Evolutionary conservation across 495 filamentous ascomycete genomes (phyloP), one percentile per base, ranked within the genome.

Genomic region (Aspergillus coremiiformis): DNA sequence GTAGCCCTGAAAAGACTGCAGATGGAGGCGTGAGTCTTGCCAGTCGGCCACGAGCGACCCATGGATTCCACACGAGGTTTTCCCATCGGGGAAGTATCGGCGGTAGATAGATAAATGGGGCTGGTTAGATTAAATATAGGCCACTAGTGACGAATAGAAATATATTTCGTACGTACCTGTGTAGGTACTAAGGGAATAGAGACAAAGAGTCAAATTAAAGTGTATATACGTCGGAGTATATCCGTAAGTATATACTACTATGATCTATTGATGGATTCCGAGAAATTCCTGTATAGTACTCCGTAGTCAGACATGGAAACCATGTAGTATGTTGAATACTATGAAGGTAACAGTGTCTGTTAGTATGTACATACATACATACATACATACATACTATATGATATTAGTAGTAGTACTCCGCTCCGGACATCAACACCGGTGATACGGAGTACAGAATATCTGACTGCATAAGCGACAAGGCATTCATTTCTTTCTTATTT

Each of bases 81-180:
- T 39, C 50, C 50, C 44, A 50, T 44, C 52, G 46, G 53, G 50
- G 26, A 60, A 47, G 54, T 52, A 61, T 55, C 48, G 45, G 33
- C 54, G 45, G 54, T 52, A 52, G 51, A 14, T 44, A 49, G 27
- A 14, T 44, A 49, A 27, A 43, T 35, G 44, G 39, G 27, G 30
- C 35, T 23, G 21, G 26, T 39, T 49, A 39, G 9, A 49, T 49
- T 37, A 39, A 49, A 39, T 20, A 49, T 49, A 39, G 47, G 22
- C 47, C 39, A 37, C 33, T 49, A 49, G 22, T 24, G n/a, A 39
- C 15, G 32, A n/a, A 47, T 47, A 47, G 45, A 47, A 22, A 19
- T 22, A 21, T n/a, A n/a, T n/a, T n/a, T n/a, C n/a, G n/a, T n/a
- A n/a, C n/a, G n/a, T n/a, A n/a, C 32, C 32, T 35, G n/a, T 14